Percentiles rank a stretch among this genome's conserved stretches.
Evolutionary conservation across 495 filamentous ascomycete species (phyloP).

Genomic region (Daldinia childiae): DNA sequence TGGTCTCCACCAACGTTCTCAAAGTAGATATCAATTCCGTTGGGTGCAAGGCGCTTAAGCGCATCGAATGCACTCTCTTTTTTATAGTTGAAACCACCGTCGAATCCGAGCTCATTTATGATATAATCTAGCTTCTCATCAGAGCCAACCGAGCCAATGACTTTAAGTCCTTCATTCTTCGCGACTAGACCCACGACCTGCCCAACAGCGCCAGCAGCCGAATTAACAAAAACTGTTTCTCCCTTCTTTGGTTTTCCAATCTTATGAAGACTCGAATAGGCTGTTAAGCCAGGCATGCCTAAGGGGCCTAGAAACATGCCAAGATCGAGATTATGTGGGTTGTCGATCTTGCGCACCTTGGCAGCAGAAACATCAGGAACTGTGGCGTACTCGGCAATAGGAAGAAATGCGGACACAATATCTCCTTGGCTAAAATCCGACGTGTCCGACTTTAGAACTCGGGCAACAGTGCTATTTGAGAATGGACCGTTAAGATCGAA

Average conservation of each 20-base stretch:
- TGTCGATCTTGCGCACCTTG: conserved; percentile 60
- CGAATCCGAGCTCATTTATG: conserved; percentile 71
- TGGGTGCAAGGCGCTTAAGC: conserved; percentile 75
- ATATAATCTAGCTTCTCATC: conserved; percentile 77
- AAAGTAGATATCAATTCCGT: conserved; percentile 94
- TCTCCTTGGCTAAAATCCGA: conserved; percentile 72
- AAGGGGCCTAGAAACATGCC: conserved; percentile 75
- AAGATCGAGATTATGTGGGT: conserved; percentile 70
- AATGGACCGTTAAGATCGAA: conserved; percentile 68
- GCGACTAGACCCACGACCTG: conserved; percentile 86
- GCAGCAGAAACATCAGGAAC: conserved; percentile 47
- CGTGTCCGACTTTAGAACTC: conserved; percentile 73
- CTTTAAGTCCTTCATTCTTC: conserved; percentile 85
- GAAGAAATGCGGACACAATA: conserved; percentile 66
- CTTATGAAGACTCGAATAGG: conserved; percentile 80
- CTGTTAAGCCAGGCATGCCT: conserved; percentile 89
- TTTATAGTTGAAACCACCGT: conserved; percentile 77
- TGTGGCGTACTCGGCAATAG: conserved; percentile 70
- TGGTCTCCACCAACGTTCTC: conserved; percentile 95
- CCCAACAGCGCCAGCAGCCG: conserved; percentile 85
- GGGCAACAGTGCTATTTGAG: conserved; percentile 63
- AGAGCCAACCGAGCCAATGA: conserved; percentile 75
- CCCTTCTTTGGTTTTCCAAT: conserved; percentile 88
- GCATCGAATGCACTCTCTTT: conserved; percentile 73
- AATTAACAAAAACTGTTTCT: conserved; percentile 86